A percentile compares a stretch with the other conserved stretches of the same genome.
Conservation (phyloP, 768 basidiomycete genomes). For the Amanita muscaria region DNA sequence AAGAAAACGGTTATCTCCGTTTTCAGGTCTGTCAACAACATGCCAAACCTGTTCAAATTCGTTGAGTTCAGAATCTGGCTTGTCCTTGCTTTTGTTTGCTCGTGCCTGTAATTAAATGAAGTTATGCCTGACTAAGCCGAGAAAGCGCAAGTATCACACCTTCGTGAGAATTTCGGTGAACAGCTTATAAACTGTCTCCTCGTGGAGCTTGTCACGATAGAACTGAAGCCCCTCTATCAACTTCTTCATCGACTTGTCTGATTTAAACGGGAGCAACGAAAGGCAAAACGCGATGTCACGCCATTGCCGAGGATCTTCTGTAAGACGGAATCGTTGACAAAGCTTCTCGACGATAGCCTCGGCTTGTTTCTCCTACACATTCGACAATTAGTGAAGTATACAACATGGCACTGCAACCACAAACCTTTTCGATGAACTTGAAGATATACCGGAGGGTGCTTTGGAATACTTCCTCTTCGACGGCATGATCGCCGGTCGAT, state of each 20-base stretch:
- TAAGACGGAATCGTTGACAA: conserved; percentile 87
- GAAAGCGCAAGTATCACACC: conserved; percentile 30
- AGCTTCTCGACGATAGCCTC: conserved; percentile 96
- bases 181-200: conserved; percentile 65
- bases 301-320: conserved; percentile 91
- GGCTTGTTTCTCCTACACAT: conserved; percentile 86
- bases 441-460: conserved; percentile 94
- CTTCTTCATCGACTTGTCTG: conserved; percentile 93
- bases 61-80: conserved; percentile 87
- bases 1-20: too few species aligned
- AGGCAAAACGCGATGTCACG: conserved; percentile 95
- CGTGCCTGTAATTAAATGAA: conserved; percentile 44
- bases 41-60: conserved; percentile 95
- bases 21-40: too few species aligned
- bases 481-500: conserved; percentile 82
- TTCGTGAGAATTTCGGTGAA: conserved; percentile 91
- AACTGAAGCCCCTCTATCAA: conserved; percentile 86
- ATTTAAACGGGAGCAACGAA: conserved; percentile 92
- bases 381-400: background rate
- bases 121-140: background rate
- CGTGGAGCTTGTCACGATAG: conserved; percentile 95
- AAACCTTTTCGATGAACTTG: conserved; percentile 90
- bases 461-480: conserved; percentile 89
- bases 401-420: conserved; percentile 11
- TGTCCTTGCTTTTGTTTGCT: conserved; percentile 85